Evolutionary conservation across 352 stramenopile genomes (phyloP).

Genomic region (Phytopythium kandeliae): DNA sequence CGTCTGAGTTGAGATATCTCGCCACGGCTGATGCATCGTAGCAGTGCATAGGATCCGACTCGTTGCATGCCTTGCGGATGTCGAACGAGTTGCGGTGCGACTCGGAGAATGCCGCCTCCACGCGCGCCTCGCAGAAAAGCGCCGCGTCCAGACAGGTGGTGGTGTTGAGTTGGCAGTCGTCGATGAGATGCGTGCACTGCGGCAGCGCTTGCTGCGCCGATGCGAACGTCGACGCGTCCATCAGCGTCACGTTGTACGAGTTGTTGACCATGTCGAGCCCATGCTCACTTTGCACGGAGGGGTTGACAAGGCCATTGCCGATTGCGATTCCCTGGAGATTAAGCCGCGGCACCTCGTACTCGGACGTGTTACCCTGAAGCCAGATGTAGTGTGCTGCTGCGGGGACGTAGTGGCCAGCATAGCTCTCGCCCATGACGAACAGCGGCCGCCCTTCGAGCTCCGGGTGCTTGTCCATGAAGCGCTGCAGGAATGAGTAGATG

Average conservation of each 20-base stretch:
- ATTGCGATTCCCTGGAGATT: constrained; percentile 47
- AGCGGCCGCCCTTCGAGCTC: constrained; percentile 35
- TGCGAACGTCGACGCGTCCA: constrained; percentile 18
- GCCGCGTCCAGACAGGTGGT: constrained; percentile 20
- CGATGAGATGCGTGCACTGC: constrained; percentile 27
- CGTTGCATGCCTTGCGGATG: constrained; percentile 29
- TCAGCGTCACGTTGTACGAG: constrained; percentile 45
- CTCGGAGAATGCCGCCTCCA: constrained; percentile 14
- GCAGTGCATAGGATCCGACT: constrained; percentile 22
- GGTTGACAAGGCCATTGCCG: constrained; percentile 47
- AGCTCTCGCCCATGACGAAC: constrained; percentile 53
- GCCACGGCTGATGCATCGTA: constrained; percentile 18
- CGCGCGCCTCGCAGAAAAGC: constrained; percentile 14
- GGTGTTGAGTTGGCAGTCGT: constrained; percentile 14
- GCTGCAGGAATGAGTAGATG: constrained; percentile 45
- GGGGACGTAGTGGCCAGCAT: constrained; percentile 48
- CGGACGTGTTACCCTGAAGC: constrained; percentile 25
- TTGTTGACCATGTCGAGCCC: constrained; percentile 51
- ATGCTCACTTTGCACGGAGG: constrained; percentile 29
- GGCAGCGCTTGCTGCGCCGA: constrained; percentile 15
- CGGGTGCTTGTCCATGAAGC: constrained; percentile 38
- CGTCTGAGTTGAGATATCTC: constrained; percentile 48
- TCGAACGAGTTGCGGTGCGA: constrained; percentile 48
- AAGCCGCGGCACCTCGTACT: constrained; percentile 7
- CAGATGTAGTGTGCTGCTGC: constrained; percentile 47